Evolutionary conservation across 169 alveolate species (phyloP).

Genomic region (Amoebophrya sp.): DNA sequence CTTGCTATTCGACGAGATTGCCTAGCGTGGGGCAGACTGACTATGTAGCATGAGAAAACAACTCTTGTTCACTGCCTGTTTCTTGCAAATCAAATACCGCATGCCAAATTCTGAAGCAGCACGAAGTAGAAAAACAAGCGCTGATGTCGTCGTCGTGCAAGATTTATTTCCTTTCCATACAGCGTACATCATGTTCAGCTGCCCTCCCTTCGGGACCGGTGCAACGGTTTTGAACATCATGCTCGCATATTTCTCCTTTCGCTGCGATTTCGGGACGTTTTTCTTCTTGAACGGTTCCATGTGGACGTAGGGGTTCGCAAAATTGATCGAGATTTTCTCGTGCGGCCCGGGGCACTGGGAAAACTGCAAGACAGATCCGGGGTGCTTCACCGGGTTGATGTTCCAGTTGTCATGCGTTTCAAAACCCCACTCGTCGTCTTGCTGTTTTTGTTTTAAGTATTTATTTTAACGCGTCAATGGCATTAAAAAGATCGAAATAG

Average conservation of each 20-base stretch:
- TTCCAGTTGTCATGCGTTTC: neutral
- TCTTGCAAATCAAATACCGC: too few relatives aligned
- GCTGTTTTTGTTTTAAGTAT: too few relatives aligned
- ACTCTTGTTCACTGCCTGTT: too few relatives aligned
- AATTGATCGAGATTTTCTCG: neutral
- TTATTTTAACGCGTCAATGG: too few relatives aligned
- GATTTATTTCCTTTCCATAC: too few relatives aligned
- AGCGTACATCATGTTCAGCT: slow-evolving; percentile 18
- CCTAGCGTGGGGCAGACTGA: too few relatives aligned
- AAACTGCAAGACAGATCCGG: neutral
- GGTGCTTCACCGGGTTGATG: slow-evolving; percentile 21
- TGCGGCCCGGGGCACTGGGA: slow-evolving; percentile 22
- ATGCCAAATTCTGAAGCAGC: too few relatives aligned
- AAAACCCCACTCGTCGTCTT: slow-evolving; percentile 20
- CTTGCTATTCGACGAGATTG: too few relatives aligned
- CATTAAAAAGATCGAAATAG: too few relatives aligned
- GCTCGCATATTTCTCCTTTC: neutral
- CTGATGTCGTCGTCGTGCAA: too few relatives aligned
- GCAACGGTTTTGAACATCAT: neutral
- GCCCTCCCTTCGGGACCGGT: neutral
- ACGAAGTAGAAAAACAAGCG: too few relatives aligned
- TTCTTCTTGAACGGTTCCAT: neutral
- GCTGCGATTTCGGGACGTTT: neutral
- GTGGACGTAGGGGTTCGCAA: neutral
- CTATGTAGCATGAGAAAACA: too few relatives aligned